These are phyloP conservation scores for Umbilicaria muhlenbergii DNA, from an alignment of 495 filamentous ascomycete species.

Conservation along the genomic window DNA sequence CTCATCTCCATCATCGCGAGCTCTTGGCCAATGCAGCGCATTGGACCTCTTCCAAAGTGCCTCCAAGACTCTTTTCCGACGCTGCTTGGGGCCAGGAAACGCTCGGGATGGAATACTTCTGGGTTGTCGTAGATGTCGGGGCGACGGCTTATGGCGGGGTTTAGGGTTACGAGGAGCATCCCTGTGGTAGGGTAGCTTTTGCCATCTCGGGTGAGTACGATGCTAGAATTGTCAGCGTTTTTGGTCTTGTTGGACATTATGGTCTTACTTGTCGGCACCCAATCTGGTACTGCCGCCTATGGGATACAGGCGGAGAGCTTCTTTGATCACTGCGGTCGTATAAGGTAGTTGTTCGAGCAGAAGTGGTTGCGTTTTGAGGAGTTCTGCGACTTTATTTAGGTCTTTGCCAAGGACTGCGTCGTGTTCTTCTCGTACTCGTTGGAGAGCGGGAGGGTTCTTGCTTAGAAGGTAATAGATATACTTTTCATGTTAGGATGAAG, in stretches of 20 bases:
- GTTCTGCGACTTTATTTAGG: background rate
- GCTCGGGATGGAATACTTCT: constrained; percentile 15
- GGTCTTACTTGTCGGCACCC: background rate
- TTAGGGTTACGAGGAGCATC: background rate
- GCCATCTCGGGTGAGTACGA: constrained; percentile 3
- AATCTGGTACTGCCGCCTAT: constrained; percentile 3
- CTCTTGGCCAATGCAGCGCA: constrained; percentile 38
- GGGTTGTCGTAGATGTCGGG: constrained; percentile 6
- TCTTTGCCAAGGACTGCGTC: constrained; percentile 6
- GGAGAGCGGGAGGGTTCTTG: constrained; percentile 4
- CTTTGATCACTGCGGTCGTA: constrained; percentile 9
- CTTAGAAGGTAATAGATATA: constrained; percentile 8
- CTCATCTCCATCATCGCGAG: constrained; percentile 32
- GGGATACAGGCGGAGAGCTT: constrained; percentile 9
- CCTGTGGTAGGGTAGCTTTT: constrained; percentile 7
- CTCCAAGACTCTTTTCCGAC: constrained; percentile 27
- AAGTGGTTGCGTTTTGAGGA: constrained; percentile 6
- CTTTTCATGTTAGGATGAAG: too few relatives aligned
- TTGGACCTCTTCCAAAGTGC: constrained; percentile 36
- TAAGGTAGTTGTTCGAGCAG: constrained; percentile 7
- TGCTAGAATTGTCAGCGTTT: constrained; percentile 1
- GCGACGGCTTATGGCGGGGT: constrained; percentile 3
- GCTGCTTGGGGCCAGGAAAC: constrained; percentile 11
- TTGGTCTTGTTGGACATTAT: background rate
- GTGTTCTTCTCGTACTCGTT: constrained; percentile 6